Conservation (phyloP, 805 yeast species). For the Saccharomycopsis sp. region DNA sequence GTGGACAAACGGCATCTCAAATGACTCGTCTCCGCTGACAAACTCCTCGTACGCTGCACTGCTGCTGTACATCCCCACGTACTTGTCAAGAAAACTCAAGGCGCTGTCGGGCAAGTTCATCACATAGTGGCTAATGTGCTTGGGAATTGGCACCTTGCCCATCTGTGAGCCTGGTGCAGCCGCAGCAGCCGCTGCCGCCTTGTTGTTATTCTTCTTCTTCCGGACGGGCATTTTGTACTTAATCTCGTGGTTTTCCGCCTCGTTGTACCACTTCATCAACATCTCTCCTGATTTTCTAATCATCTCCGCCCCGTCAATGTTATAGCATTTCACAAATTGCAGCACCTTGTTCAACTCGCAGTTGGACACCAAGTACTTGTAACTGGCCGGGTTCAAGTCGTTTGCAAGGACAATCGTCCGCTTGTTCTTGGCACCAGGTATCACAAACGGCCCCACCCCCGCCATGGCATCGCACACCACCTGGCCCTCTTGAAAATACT, state of each 20-base stretch:
- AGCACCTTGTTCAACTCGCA: slow-evolving; percentile 53
- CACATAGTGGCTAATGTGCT: slow-evolving; percentile 59
- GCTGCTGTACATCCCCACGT: slow-evolving; percentile 56
- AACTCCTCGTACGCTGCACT: slow-evolving; percentile 29
- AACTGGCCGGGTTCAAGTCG: slow-evolving; percentile 87
- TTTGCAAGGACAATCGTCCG: slow-evolving; percentile 77
- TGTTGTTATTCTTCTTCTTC: slow-evolving; percentile 21
- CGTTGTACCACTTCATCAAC: slow-evolving; percentile 39
- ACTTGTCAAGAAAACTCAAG: slow-evolving; percentile 68
- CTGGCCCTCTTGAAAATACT: slow-evolving; percentile 50
- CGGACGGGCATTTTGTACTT: slow-evolving; percentile 31
- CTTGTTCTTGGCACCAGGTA: slow-evolving; percentile 82
- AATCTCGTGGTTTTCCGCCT: slow-evolving; percentile 29
- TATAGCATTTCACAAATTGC: slow-evolving; percentile 50
- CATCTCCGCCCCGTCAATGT: slow-evolving; percentile 77
- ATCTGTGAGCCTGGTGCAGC: slow-evolving; percentile 19
- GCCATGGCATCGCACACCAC: slow-evolving; percentile 94
- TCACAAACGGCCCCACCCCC: slow-evolving; percentile 97
- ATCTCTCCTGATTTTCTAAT: slow-evolving; percentile 51
- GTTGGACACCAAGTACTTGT: slow-evolving; percentile 58
- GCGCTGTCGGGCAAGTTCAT: slow-evolving; percentile 97
- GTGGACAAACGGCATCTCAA: slow-evolving; percentile 65
- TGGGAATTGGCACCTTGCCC: slow-evolving; percentile 38
- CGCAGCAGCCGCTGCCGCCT: slow-evolving; percentile 23
- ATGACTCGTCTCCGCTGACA: slow-evolving; percentile 33